phyloP scores from a whole-genome alignment of 257 asterid species.

The Scutellaria minor region DNA sequence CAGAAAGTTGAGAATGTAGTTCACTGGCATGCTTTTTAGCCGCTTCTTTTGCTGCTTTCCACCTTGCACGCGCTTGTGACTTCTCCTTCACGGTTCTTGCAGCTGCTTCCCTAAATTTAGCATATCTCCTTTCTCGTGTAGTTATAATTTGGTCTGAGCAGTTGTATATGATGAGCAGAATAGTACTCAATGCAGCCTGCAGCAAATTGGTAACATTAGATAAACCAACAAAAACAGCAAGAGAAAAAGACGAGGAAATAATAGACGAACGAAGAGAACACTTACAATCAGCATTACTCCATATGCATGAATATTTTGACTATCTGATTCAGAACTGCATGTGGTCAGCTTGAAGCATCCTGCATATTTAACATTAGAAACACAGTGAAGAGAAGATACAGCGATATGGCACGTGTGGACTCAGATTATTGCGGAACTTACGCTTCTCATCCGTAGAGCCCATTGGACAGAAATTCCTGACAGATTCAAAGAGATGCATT shows the following conservation, averaged over 20 bases:
- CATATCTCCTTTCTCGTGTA: slow-evolving; percentile 80
- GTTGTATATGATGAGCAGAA: slow-evolving; percentile 81
- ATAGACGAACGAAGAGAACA: slow-evolving; percentile 17
- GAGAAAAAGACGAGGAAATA: neutral
- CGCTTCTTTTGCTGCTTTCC: slow-evolving; percentile 91
- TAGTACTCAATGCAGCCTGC: slow-evolving; percentile 85
- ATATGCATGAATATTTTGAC: slow-evolving; percentile 82
- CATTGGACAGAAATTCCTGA: slow-evolving; percentile 71
- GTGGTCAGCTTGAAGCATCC: slow-evolving; percentile 78
- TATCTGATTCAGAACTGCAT: slow-evolving; percentile 61
- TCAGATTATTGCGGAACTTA: slow-evolving; percentile 38
- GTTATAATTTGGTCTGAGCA: slow-evolving; percentile 87
- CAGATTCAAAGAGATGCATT: slow-evolving; percentile 34
- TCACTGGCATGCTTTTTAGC: slow-evolving; percentile 75
- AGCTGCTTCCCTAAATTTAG: slow-evolving; percentile 94
- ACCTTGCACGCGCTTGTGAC: slow-evolving; percentile 78
- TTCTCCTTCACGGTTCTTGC: slow-evolving; percentile 79
- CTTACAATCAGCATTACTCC: slow-evolving; percentile 86
- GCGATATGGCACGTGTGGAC: neutral
- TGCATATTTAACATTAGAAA: slow-evolving; percentile 34
- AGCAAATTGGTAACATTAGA: slow-evolving; percentile 20
- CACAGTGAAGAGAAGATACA: neutral
- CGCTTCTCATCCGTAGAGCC: slow-evolving; percentile 67
- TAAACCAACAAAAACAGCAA: neutral
- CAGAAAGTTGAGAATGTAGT: slow-evolving; percentile 74